Percentiles rank a stretch among this genome's conserved stretches.
phyloP scores from a whole-genome alignment of 306 rosid species.

The Prunus fruticosa region DNA sequence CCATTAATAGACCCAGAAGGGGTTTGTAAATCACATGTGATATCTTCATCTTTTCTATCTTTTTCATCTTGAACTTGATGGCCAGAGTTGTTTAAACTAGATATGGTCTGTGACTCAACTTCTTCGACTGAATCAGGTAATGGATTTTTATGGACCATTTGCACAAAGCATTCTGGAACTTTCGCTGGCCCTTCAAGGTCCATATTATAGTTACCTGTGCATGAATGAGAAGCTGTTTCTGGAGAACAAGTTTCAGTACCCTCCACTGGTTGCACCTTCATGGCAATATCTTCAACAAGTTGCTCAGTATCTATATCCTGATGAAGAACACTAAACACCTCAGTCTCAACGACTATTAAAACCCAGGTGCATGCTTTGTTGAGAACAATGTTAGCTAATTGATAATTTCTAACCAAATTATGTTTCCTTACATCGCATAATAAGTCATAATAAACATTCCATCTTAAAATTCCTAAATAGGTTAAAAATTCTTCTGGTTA shows the following conservation, averaged over 20 bases:
- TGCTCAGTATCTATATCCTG: conserved; percentile 32
- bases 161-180: conserved; percentile 25
- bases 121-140: conserved; percentile 37
- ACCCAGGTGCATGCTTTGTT: not conserved
- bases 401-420: not conserved
- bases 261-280: conserved; percentile 32
- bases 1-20: conserved; percentile 31
- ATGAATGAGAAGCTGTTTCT: conserved; percentile 27
- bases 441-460: not conserved
- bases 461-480: not conserved
- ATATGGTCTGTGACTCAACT: conserved; percentile 33
- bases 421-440: not conserved
- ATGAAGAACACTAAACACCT: conserved; percentile 15
- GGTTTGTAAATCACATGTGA: conserved; percentile 30
- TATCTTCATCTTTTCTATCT: conserved; percentile 27
- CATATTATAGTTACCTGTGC: conserved; percentile 20
- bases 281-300: conserved; percentile 29
- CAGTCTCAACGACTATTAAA: conserved; percentile 8
- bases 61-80: conserved; percentile 34
- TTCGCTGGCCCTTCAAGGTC: conserved; percentile 31
- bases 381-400: not conserved
- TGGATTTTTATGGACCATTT: conserved; percentile 29
- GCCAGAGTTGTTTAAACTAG: conserved; percentile 29
- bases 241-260: conserved; percentile 32
- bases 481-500: not conserved